Conservation (phyloP, 805 yeast genomes). For the Yamadazyma endophytica region DNA sequence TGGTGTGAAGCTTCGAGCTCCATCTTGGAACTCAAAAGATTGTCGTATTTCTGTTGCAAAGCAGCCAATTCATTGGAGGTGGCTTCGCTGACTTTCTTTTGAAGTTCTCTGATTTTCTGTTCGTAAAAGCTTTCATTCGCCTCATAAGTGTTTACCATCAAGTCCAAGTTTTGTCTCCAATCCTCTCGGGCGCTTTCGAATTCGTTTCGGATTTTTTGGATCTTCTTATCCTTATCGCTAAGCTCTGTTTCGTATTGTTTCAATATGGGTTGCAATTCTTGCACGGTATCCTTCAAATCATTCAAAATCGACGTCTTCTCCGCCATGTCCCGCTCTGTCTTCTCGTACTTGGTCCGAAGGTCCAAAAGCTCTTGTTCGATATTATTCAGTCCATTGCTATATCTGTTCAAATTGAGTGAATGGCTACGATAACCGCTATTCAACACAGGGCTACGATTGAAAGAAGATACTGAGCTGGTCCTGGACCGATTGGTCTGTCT, state of each 20-base stretch:
- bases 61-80: background rate
- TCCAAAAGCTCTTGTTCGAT: constrained; percentile 13
- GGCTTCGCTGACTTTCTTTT: constrained; percentile 11
- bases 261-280: constrained; percentile 44
- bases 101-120: constrained; percentile 39
- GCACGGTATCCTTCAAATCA: constrained; percentile 46
- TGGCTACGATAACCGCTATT: constrained; percentile 2
- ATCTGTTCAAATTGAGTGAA: constrained; percentile 3
- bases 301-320: constrained; percentile 43
- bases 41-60: constrained; percentile 1
- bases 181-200: constrained; percentile 56
- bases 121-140: constrained; percentile 51
- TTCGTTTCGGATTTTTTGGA: constrained; percentile 41
- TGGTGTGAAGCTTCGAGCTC: constrained; percentile 1
- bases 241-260: constrained; percentile 44
- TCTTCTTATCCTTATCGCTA: constrained; percentile 41
- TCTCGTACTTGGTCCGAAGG: constrained; percentile 20
- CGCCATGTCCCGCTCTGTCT: constrained; percentile 25
- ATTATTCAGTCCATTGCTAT: constrained; percentile 1
- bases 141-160: constrained; percentile 50
- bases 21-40: background rate
- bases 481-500: constrained; percentile 8
- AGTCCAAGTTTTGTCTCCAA: constrained; percentile 53
- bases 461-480: constrained; percentile 8
- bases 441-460: constrained; percentile 6